Conservation (phyloP, 2,329 filamentous ascomycete species). For the Stagonosporopsis vannaccii region DNA sequence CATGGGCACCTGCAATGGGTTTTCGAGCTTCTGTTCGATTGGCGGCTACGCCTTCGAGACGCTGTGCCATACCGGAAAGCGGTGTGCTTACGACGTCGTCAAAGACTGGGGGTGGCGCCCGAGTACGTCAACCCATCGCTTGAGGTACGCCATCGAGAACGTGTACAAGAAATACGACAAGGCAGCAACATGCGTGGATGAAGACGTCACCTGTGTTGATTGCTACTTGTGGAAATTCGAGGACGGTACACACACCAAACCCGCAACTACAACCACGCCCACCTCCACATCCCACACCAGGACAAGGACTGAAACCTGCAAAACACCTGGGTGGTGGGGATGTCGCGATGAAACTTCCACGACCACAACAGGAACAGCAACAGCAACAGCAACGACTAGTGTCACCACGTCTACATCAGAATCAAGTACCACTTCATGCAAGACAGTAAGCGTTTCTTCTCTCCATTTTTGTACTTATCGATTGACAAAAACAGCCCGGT, state of each 20-base stretch:
- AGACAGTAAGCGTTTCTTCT: conserved; percentile 35
- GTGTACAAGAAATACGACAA: conserved; percentile 46
- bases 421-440: conserved; percentile 40
- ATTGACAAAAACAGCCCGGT: conserved; percentile 37
- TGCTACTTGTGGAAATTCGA: conserved; percentile 49
- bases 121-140: conserved; percentile 41
- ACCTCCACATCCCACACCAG: conserved; percentile 33
- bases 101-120: conserved; percentile 49
- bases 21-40: conserved; percentile 47
- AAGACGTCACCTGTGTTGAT: conserved; percentile 46
- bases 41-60: conserved; percentile 49
- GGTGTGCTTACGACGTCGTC: conserved; percentile 47
- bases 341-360: conserved; percentile 45
- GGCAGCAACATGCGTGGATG: conserved; percentile 43
- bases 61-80: conserved; percentile 45
- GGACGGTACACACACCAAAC: conserved; percentile 43
- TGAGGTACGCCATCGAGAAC: conserved; percentile 46
- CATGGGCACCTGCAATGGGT: conserved; percentile 48
- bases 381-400: conserved; percentile 26
- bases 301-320: conserved; percentile 46
- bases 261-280: conserved; percentile 33
- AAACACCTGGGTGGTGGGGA: conserved; percentile 50
- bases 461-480: neutral
- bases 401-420: conserved; percentile 24
- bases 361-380: conserved; percentile 32